These are phyloP conservation scores for Yamadazyma atmosphaerica DNA, from an alignment of 1,139 yeast genomes.

Conservation along the genomic window DNA sequence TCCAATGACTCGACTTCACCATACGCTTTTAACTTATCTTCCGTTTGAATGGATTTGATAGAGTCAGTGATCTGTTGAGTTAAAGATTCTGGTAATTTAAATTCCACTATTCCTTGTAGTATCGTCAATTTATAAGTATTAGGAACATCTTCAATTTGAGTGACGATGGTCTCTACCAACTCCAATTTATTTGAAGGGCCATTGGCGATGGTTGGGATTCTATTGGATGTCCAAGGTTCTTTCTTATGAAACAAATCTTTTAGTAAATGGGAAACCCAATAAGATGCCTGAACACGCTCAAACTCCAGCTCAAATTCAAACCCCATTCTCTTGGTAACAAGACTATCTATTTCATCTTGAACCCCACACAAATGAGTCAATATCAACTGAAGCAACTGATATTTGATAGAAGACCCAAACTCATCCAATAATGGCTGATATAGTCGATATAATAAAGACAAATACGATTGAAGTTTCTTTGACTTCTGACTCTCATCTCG, in stretches of 20 bases:
- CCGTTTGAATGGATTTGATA: background rate
- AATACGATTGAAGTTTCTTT: conserved; percentile 24
- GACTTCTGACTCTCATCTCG: conserved; percentile 8
- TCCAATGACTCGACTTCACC: conserved; percentile 12
- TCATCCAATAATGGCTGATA: conserved; percentile 36
- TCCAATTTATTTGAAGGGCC: background rate
- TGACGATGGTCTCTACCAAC: background rate
- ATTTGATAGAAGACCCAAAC: conserved; percentile 25
- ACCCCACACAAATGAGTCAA: conserved; percentile 1
- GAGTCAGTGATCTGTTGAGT: background rate
- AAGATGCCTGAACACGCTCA: conserved; percentile 6
- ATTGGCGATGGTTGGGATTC: too few species aligned
- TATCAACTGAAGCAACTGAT: conserved; percentile 12
- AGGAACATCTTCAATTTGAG: background rate
- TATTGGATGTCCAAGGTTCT: background rate
- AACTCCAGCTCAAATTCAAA: conserved; percentile 7
- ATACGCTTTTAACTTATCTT: conserved; percentile 4
- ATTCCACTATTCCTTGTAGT: conserved; percentile 1
- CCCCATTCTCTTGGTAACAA: conserved; percentile 8
- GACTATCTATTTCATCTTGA: background rate
- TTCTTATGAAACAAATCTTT: background rate
- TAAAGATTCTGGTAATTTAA: background rate
- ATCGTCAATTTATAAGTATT: background rate
- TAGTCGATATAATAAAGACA: conserved; percentile 28
- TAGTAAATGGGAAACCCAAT: conserved; percentile 12